A percentile compares a stretch with the other conserved stretches of the same genome.
Evolutionary conservation across 306 rosid species (phyloP).

Genomic region (Rubus idaeus): DNA sequence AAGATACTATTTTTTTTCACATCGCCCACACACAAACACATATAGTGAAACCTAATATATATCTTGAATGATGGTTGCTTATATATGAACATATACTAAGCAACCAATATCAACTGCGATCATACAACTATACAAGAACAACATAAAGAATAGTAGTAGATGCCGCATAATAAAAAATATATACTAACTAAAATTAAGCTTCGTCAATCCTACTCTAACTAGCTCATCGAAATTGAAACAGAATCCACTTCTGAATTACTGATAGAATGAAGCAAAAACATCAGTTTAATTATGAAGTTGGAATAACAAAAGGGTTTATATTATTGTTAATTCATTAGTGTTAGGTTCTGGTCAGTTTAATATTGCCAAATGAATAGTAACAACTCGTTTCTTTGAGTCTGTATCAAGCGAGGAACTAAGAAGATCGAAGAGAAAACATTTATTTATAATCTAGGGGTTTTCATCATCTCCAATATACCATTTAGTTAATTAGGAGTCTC

Average conservation of each 20-base stretch:
- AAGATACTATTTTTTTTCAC: no score
- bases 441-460: neutral
- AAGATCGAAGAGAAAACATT: neutral
- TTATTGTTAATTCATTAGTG: neutral
- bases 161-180: neutral
- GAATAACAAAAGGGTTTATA: neutral
- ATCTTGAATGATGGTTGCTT: neutral
- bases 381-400: neutral
- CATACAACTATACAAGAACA: neutral
- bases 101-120: neutral
- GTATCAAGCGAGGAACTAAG: neutral
- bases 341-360: neutral
- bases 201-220: neutral
- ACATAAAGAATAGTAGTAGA: neutral
- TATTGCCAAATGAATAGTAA: neutral
- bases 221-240: neutral
- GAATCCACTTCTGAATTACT: neutral
- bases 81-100: neutral
- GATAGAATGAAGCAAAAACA: neutral
- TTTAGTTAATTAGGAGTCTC: neutral
- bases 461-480: neutral
- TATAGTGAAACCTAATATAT: neutral
- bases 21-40: no score
- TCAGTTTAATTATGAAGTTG: neutral
- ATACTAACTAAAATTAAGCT: no score